Percentiles rank a stretch among this genome's conserved stretches.
phyloP scores from a whole-genome alignment of 129 eudicot genomes.

The Chrysanthemum lavandulifolium region DNA sequence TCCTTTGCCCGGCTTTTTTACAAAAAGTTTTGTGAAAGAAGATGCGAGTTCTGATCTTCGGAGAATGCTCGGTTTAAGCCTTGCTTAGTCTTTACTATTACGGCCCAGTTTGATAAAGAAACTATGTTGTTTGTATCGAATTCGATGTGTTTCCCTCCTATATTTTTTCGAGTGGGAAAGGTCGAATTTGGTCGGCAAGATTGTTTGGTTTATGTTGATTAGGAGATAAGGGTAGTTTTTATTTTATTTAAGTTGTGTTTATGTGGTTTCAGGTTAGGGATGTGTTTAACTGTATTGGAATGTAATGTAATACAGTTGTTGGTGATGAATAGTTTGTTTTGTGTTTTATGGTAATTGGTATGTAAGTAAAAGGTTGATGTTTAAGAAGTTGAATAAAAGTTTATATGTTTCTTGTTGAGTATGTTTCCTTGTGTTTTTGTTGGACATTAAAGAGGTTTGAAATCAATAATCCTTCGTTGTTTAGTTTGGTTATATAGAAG shows the following conservation, averaged over 20 bases:
- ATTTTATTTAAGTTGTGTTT: neutral
- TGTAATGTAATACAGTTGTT: slow-evolving; percentile 26
- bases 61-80: slow-evolving; percentile 32
- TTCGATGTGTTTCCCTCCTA: slow-evolving; percentile 18
- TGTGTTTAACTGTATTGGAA: slow-evolving; percentile 12
- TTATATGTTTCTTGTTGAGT: neutral
- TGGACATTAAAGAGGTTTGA: neutral
- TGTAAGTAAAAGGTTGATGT: slow-evolving; percentile 14
- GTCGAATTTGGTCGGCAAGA: slow-evolving; percentile 14
- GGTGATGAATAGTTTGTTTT: slow-evolving; percentile 14
- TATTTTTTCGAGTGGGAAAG: slow-evolving; percentile 27
- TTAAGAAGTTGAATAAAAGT: neutral
- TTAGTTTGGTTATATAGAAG: no score
- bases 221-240: slow-evolving; percentile 9
- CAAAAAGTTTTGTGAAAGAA: slow-evolving; percentile 29
- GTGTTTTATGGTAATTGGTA: slow-evolving; percentile 6
- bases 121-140: slow-evolving; percentile 10
- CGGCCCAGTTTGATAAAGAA: neutral
- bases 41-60: slow-evolving; percentile 30
- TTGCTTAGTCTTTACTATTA: neutral
- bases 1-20: slow-evolving; percentile 55
- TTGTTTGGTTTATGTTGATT: slow-evolving; percentile 12
- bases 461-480: no score
- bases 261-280: neutral
- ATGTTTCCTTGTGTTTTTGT: neutral